Percentiles rank a stretch among this genome's conserved stretches.
Conservation (phyloP, 169 alveolate genomes). For the Plasmodium vivax region DNA sequence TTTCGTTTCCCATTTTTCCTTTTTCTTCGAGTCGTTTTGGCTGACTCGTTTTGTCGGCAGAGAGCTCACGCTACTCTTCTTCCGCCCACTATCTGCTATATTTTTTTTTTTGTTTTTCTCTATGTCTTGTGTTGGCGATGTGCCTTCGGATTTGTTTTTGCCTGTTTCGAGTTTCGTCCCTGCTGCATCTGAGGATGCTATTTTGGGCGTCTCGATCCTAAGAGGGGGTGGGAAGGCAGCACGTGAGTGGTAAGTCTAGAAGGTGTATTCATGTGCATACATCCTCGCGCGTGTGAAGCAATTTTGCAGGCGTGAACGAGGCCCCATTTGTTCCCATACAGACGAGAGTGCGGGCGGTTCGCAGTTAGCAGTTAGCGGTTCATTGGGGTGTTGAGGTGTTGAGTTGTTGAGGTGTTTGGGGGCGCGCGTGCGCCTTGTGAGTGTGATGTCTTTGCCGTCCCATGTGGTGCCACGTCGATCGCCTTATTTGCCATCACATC, state of each 20-base stretch:
- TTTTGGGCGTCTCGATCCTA: background rate
- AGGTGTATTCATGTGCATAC: background rate
- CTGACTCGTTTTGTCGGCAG: background rate
- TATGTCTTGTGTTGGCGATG: background rate
- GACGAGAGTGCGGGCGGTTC: background rate
- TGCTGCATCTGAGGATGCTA: background rate
- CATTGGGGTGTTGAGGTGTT: background rate
- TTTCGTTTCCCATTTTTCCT: background rate
- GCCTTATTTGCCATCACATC: background rate
- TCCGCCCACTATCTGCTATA: background rate
- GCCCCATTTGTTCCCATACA: background rate
- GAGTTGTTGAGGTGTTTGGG: background rate
- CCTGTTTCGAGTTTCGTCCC: background rate
- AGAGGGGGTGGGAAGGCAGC: background rate
- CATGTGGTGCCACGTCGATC: background rate
- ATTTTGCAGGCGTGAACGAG: background rate
- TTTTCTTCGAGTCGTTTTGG: background rate
- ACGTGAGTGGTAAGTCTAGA: background rate
- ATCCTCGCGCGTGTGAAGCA: background rate
- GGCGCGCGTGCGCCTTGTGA: background rate
- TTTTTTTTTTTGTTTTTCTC: background rate
- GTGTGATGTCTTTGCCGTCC: background rate
- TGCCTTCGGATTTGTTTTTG: background rate
- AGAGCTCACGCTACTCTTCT: background rate
- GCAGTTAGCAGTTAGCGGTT: background rate